Conservation (phyloP, 2,329 filamentous ascomycete species). For the Moelleriella libera region DNA sequence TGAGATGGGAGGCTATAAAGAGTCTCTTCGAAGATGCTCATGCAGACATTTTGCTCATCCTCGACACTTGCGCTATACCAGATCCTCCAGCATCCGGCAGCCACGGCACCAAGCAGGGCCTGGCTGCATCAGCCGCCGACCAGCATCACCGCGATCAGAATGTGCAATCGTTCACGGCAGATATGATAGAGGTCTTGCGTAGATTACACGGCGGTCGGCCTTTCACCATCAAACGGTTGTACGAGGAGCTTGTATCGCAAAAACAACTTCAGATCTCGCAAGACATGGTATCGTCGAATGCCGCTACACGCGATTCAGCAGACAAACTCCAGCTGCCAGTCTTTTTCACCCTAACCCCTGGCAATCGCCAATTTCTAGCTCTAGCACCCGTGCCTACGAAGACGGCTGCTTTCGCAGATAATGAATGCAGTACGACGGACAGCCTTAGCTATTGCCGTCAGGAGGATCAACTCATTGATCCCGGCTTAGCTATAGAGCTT, state of each 20-base stretch:
- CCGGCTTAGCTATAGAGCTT: slow-evolving; percentile 35
- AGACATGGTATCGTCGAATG: slow-evolving; percentile 29
- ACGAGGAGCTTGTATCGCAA: slow-evolving; percentile 37
- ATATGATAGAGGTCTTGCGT: slow-evolving; percentile 37
- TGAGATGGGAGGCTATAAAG: slow-evolving; percentile 50
- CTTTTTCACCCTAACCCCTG: slow-evolving; percentile 40
- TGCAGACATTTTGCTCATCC: slow-evolving; percentile 46
- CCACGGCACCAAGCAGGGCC: slow-evolving; percentile 46
- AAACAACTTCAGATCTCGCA: slow-evolving; percentile 30
- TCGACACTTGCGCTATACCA: slow-evolving; percentile 46
- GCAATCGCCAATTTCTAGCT: slow-evolving; percentile 36
- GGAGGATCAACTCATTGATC: slow-evolving; percentile 29
- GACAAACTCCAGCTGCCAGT: slow-evolving; percentile 27
- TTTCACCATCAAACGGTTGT: slow-evolving; percentile 41
- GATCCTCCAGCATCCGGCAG: slow-evolving; percentile 35
- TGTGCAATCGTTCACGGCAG: slow-evolving; percentile 44
- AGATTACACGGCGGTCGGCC: slow-evolving; percentile 38
- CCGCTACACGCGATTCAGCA: slow-evolving; percentile 19
- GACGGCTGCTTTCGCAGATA: slow-evolving; percentile 12
- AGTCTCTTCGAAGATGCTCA: slow-evolving; percentile 48
- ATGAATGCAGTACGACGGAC: slow-evolving; percentile 12
- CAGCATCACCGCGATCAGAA: slow-evolving; percentile 27
- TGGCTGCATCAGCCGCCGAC: slow-evolving; percentile 43
- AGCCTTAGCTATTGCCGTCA: slow-evolving; percentile 9
- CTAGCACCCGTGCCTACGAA: slow-evolving; percentile 31